Conservation (phyloP, 257 asterid species). For the Solanum raphanifolium region DNA sequence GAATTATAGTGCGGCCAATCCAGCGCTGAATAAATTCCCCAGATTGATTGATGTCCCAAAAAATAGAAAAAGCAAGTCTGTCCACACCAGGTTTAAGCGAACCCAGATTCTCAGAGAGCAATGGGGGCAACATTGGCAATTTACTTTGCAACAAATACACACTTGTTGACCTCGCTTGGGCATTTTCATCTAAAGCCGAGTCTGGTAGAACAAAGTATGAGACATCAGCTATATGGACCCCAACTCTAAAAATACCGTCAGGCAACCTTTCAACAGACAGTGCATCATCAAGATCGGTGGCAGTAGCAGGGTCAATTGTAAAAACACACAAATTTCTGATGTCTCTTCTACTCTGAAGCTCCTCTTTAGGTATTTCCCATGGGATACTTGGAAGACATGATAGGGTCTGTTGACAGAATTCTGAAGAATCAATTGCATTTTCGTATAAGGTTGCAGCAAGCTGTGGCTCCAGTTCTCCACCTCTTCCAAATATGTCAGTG, state of each 20-base stretch:
- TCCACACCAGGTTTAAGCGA: slow-evolving; percentile 86
- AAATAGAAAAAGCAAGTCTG: slow-evolving; percentile 72
- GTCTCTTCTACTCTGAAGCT: slow-evolving; percentile 43
- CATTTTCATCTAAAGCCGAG: slow-evolving; percentile 57
- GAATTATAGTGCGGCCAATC: slow-evolving; percentile 71
- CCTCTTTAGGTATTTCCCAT: slow-evolving; percentile 63
- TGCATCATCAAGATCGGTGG: slow-evolving; percentile 93
- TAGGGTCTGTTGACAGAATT: slow-evolving; percentile 49
- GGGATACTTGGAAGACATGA: slow-evolving; percentile 54
- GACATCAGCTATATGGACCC: slow-evolving; percentile 85
- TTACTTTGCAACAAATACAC: neutral
- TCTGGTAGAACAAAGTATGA: slow-evolving; percentile 76
- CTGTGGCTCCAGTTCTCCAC: slow-evolving; percentile 64
- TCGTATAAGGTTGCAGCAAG: slow-evolving; percentile 78
- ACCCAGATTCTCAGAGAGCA: slow-evolving; percentile 71
- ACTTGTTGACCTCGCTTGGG: neutral
- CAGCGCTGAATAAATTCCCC: slow-evolving; percentile 74
- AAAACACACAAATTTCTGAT: slow-evolving; percentile 58
- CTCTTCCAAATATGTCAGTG: slow-evolving; percentile 56
- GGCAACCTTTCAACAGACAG: slow-evolving; percentile 52
- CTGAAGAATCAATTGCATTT: slow-evolving; percentile 59
- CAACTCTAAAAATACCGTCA: slow-evolving; percentile 51
- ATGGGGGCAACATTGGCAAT: slow-evolving; percentile 18
- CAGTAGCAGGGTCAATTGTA: slow-evolving; percentile 74
- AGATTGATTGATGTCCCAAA: slow-evolving; percentile 58